Evolutionary conservation across 306 rosid species (phyloP).

Genomic region (Bauhinia variegata): DNA sequence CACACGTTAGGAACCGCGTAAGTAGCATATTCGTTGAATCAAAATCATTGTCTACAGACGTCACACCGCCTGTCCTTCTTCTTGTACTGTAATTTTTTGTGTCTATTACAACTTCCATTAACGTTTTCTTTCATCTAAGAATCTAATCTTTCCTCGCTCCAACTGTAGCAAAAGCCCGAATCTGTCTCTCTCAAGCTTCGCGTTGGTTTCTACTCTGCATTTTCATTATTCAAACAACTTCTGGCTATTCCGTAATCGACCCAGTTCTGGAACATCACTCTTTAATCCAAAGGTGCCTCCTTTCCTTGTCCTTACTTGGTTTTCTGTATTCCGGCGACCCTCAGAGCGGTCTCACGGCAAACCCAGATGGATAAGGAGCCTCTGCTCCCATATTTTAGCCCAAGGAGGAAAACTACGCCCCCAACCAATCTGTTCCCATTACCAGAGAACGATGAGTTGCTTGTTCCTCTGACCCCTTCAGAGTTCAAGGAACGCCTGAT

Average conservation of each 20-base stretch:
- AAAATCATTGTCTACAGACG: no score
- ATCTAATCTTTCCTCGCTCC: no score
- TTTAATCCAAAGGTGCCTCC: constrained; percentile 7
- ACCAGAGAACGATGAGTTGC: constrained; percentile 68
- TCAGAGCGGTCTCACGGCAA: constrained; percentile 1
- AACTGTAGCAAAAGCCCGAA: no score
- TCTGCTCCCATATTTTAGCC: constrained; percentile 68
- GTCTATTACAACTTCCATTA: no score
- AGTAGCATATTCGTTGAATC: no score
- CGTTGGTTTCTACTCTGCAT: no score
- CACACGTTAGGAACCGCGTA: no score
- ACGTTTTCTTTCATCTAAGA: no score
- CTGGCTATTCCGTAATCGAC: background rate
- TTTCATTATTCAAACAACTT: no score
- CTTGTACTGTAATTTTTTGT: no score
- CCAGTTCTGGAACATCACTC: background rate
- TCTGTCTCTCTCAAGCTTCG: no score
- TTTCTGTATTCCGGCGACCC: constrained; percentile 4
- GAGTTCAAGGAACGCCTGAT: constrained; percentile 83
- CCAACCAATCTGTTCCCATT: constrained; percentile 46
- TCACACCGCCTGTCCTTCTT: no score
- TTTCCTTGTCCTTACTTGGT: constrained; percentile 1
- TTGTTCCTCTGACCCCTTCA: constrained; percentile 59
- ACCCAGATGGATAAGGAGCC: constrained; percentile 83
- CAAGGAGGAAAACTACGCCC: constrained; percentile 40